Evolutionary conservation across 768 basidiomycete genomes (phyloP).

Genomic region (Albatrellus ellisii): DNA sequence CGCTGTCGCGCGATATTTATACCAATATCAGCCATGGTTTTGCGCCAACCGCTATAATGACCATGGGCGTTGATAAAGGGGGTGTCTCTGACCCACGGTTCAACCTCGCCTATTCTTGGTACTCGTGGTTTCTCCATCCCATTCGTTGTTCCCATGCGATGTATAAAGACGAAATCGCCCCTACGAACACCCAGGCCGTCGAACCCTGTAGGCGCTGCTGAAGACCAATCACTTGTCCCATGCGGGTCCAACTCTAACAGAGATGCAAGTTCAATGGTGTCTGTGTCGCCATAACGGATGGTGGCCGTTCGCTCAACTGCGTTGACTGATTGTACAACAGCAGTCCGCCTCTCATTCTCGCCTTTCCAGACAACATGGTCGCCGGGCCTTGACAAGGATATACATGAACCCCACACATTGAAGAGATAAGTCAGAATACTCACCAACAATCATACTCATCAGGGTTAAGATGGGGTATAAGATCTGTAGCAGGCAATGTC

Average conservation of each 20-base stretch:
- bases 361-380: slow-evolving; percentile 79
- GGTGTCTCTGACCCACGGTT: slow-evolving; percentile 61
- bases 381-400: slow-evolving; percentile 54
- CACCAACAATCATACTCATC: slow-evolving; percentile 91
- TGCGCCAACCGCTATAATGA: slow-evolving; percentile 56
- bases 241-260: slow-evolving; percentile 84
- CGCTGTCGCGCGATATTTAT: slow-evolving; percentile 36
- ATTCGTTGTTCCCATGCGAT: slow-evolving; percentile 57
- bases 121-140: slow-evolving; percentile 57
- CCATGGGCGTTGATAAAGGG: slow-evolving; percentile 32
- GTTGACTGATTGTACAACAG: slow-evolving; percentile 70
- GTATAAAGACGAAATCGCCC: slow-evolving; percentile 78
- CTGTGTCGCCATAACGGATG: slow-evolving; percentile 44
- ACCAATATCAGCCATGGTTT: slow-evolving; percentile 58
- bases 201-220: slow-evolving; percentile 25
- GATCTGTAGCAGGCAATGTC: slow-evolving; percentile 40
- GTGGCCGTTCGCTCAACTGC: slow-evolving; percentile 57
- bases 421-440: slow-evolving; percentile 15
- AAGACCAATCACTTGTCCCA: slow-evolving; percentile 43
- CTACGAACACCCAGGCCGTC: slow-evolving; percentile 70
- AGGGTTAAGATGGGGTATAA: slow-evolving; percentile 75
- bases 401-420: background rate
- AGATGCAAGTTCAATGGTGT: slow-evolving; percentile 51
- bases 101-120: slow-evolving; percentile 76
- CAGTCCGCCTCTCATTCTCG: slow-evolving; percentile 53